Conservation (phyloP, 2,329 filamentous ascomycete species). For the Penicillium fuscoglaucum region DNA sequence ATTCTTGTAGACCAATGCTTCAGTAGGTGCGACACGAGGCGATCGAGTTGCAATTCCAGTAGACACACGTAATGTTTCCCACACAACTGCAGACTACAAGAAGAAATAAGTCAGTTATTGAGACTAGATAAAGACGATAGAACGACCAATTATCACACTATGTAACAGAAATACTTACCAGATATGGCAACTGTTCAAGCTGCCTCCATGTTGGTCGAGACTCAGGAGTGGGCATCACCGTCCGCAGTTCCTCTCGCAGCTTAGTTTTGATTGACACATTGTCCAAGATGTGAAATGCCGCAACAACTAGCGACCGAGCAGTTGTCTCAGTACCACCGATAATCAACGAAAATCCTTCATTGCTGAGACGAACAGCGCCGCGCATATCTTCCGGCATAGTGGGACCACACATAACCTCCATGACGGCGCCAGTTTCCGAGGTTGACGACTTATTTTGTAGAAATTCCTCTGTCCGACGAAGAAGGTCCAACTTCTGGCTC, state of each 20-base stretch:
- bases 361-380: slow-evolving; percentile 31
- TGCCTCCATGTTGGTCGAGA: slow-evolving; percentile 28
- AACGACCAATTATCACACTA: not conserved
- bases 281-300: slow-evolving; percentile 29
- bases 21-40: slow-evolving; percentile 27
- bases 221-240: slow-evolving; percentile 30
- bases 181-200: slow-evolving; percentile 45
- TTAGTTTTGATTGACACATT: slow-evolving; percentile 18
- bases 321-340: slow-evolving; percentile 45
- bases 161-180: slow-evolving; percentile 21
- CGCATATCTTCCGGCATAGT: slow-evolving; percentile 22
- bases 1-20: slow-evolving; percentile 32
- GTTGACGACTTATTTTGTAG: slow-evolving; percentile 6
- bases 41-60: slow-evolving; percentile 39
- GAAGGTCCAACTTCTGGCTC: slow-evolving; percentile 19
- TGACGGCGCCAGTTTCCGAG: slow-evolving; percentile 7
- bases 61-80: slow-evolving; percentile 42
- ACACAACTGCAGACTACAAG: slow-evolving; percentile 20
- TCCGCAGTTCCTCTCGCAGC: slow-evolving; percentile 31
- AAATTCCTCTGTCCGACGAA: slow-evolving; percentile 2
- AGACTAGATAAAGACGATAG: too few relatives aligned
- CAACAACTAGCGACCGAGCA: slow-evolving; percentile 29
- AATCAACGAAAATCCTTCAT: slow-evolving; percentile 43
- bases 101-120: not conserved
- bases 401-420: slow-evolving; percentile 18